phyloP scores from a whole-genome alignment of 768 basidiomycete genomes.

The Coprinopsis marcescibilis region DNA sequence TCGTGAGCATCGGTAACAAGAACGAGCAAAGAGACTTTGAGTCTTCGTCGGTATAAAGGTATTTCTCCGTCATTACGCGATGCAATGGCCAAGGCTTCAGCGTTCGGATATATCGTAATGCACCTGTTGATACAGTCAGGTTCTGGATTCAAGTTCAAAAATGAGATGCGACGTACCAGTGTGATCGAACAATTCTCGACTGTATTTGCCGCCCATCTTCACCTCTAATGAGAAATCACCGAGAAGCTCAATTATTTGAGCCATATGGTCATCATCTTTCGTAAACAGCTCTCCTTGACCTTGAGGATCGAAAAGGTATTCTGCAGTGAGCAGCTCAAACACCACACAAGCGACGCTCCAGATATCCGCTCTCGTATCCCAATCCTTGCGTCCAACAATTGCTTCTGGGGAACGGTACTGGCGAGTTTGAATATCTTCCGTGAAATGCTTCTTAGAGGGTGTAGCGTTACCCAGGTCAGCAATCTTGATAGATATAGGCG shows the following conservation, averaged over 20 bases:
- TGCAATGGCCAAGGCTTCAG: constrained; percentile 78
- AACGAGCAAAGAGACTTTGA: constrained; percentile 58
- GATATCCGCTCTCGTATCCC: constrained; percentile 82
- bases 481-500: constrained; percentile 80
- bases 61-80: constrained; percentile 88
- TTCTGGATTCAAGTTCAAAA: background rate
- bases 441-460: constrained; percentile 84
- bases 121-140: constrained; percentile 32
- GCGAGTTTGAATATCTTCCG: constrained; percentile 94
- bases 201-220: constrained; percentile 82
- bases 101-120: constrained; percentile 65
- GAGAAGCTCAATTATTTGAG: constrained; percentile 88
- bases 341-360: constrained; percentile 91
- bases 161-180: constrained; percentile 41
- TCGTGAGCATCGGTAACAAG: constrained; percentile 68
- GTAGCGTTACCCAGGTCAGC: constrained; percentile 94
- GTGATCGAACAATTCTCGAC: constrained; percentile 78
- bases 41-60: constrained; percentile 59
- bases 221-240: constrained; percentile 70
- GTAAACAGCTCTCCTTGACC: constrained; percentile 75
- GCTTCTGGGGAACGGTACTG: constrained; percentile 95
- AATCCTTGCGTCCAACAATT: constrained; percentile 80
- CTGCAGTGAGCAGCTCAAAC: constrained; percentile 88
- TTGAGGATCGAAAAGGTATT: constrained; percentile 89
- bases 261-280: constrained; percentile 95